Conservation (phyloP, 1,139 yeast species). For the Groenewaldozyma auringiensis region DNA sequence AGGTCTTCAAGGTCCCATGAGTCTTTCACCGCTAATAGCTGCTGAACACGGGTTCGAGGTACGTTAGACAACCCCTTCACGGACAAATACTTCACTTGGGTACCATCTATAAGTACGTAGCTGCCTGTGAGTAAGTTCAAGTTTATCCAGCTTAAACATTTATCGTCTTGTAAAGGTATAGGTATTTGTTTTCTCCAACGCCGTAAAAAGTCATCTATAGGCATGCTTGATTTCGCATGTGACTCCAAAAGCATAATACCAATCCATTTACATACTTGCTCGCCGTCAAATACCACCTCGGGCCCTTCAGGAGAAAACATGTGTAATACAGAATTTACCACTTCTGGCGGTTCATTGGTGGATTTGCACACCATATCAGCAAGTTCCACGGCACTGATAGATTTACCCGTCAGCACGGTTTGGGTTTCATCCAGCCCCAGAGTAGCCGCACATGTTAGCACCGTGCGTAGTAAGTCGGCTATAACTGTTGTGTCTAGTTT, state of each 20-base stretch:
- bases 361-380: slow-evolving; percentile 30
- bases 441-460: slow-evolving; percentile 47
- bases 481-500: slow-evolving; percentile 34
- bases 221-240: slow-evolving; percentile 26
- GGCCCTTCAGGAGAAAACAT: slow-evolving; percentile 1
- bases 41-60: slow-evolving; percentile 47
- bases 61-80: slow-evolving; percentile 43
- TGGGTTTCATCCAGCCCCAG: slow-evolving; percentile 11
- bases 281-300: slow-evolving; percentile 27
- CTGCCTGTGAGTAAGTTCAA: slow-evolving; percentile 46
- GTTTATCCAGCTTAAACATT: neutral
- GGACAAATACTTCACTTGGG: slow-evolving; percentile 47
- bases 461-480: slow-evolving; percentile 32
- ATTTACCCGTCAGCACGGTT: slow-evolving; percentile 4
- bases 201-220: slow-evolving; percentile 12
- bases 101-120: slow-evolving; percentile 42
- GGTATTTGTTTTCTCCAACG: slow-evolving; percentile 24
- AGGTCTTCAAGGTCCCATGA: slow-evolving; percentile 72
- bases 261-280: slow-evolving; percentile 47
- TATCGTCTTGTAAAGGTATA: slow-evolving; percentile 37
- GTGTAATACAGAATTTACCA: slow-evolving; percentile 45
- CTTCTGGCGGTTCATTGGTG: slow-evolving; percentile 16
- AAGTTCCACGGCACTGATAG: slow-evolving; percentile 15
- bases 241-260: slow-evolving; percentile 47
- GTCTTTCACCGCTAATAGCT: slow-evolving; percentile 51